phyloP scores from a whole-genome alignment of 176 grass and related monocot genomes.

The Oryza rufipogon region DNA sequence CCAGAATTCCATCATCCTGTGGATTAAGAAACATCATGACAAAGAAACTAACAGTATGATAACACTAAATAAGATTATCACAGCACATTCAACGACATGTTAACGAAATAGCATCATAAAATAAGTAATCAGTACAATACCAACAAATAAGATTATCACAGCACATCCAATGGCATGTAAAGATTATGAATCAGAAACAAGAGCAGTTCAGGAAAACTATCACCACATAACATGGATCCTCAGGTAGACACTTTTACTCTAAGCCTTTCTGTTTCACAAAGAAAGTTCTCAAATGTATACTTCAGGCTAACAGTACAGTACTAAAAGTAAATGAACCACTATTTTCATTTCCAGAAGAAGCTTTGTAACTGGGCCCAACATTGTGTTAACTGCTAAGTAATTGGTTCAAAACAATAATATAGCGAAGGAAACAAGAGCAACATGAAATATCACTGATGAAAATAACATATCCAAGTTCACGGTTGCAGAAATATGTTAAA shows the following conservation, averaged over 20 bases:
- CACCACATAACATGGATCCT: conserved; percentile 1
- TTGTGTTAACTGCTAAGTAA: neutral
- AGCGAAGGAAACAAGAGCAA: conserved; percentile 5
- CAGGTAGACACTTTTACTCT: neutral
- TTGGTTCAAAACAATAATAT: conserved; percentile 2
- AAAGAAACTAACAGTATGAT: conserved; percentile 15
- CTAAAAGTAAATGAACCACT: conserved; percentile 4
- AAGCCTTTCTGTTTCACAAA: conserved; percentile 1
- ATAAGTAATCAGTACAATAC: neutral
- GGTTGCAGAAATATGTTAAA: conserved; percentile 1
- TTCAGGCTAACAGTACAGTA: neutral
- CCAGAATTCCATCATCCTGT: conserved; percentile 96
- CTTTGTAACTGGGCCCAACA: conserved; percentile 2
- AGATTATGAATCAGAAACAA: conserved; percentile 8
- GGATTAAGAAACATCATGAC: conserved; percentile 43
- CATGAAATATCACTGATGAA: neutral
- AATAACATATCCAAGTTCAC: neutral
- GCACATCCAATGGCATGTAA: conserved; percentile 20
- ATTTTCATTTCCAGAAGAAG: conserved; percentile 15
- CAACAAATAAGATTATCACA: neutral
- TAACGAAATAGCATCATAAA: conserved; percentile 39
- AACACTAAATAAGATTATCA: conserved; percentile 22
- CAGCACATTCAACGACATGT: conserved; percentile 14
- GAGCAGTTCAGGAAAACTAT: neutral
- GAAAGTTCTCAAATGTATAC: neutral